A percentile compares a stretch with the other conserved stretches of the same genome.
Conservation (phyloP, 805 yeast genomes). For the Schwanniomyces polymorphus region DNA sequence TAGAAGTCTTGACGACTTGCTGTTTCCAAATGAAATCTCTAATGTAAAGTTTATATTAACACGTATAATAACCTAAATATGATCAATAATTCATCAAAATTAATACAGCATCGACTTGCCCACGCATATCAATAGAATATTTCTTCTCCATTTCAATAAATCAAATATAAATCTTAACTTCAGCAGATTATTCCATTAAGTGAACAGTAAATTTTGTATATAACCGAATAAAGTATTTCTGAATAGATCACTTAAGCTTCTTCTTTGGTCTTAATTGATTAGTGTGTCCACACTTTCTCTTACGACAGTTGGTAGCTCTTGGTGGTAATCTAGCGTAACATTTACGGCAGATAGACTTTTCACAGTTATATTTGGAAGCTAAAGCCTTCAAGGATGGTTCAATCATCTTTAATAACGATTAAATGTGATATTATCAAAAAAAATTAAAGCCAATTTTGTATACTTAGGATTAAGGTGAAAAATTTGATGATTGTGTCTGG, state of each 20-base stretch:
- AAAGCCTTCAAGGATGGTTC: slow-evolving; percentile 99
- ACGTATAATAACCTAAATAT: slow-evolving; percentile 1
- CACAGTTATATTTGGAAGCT: slow-evolving; percentile 99
- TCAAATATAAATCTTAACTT: not conserved
- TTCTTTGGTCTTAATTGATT: slow-evolving; percentile 99
- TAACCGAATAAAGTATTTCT: slow-evolving; percentile 19
- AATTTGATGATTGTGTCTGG: not conserved
- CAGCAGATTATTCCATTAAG: not conserved
- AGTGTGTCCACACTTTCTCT: slow-evolving; percentile 99
- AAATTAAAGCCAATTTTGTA: not conserved
- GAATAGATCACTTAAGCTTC: slow-evolving; percentile 81
- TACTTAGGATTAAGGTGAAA: not conserved
- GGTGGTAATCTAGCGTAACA: slow-evolving; percentile 99
- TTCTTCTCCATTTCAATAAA: not conserved
- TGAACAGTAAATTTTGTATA: not conserved
- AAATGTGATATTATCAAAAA: slow-evolving; percentile 1
- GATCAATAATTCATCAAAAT: not conserved
- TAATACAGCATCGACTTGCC: not conserved
- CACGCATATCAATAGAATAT: not conserved
- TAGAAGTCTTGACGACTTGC: no score
- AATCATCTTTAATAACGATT: slow-evolving; percentile 52
- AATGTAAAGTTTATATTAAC: slow-evolving; percentile 1
- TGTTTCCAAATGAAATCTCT: not conserved
- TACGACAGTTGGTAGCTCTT: slow-evolving; percentile 99
- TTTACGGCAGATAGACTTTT: slow-evolving; percentile 97